These are phyloP conservation scores for Lentinula guzmanii DNA, from an alignment of 768 basidiomycete species.

Conservation along the genomic window DNA sequence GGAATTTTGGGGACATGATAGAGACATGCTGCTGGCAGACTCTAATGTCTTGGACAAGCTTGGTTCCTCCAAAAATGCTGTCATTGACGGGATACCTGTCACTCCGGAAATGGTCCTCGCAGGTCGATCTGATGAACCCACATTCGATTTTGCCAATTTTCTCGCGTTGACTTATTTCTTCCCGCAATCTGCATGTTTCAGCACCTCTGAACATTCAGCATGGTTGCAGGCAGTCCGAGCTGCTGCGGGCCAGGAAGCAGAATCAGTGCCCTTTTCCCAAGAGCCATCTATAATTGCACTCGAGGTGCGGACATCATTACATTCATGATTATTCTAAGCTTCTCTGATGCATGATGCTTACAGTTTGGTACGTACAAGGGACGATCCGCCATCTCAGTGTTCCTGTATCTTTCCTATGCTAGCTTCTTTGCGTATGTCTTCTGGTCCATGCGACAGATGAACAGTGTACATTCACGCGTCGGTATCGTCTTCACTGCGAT, in stretches of 20 bases:
- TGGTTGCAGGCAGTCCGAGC: slow-evolving; percentile 56
- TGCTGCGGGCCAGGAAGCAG: slow-evolving; percentile 24
- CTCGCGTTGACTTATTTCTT: slow-evolving; percentile 83
- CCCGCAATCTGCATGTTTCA: slow-evolving; percentile 65
- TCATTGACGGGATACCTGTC: slow-evolving; percentile 58
- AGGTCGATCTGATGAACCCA: slow-evolving; percentile 52
- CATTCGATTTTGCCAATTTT: slow-evolving; percentile 60
- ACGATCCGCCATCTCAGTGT: slow-evolving; percentile 59
- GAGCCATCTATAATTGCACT: slow-evolving; percentile 40
- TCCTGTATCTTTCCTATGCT: slow-evolving; percentile 72
- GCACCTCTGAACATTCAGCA: slow-evolving; percentile 49
- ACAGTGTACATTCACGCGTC: slow-evolving; percentile 82
- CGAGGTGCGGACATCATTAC: slow-evolving; percentile 27
- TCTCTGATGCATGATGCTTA: slow-evolving; percentile 34
- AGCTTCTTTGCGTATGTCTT: slow-evolving; percentile 72
- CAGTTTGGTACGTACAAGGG: slow-evolving; percentile 36
- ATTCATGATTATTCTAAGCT: slow-evolving; percentile 7
- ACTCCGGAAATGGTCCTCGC: slow-evolving; percentile 75
- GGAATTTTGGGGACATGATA: slow-evolving; percentile 69
- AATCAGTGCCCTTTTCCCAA: slow-evolving; percentile 22
- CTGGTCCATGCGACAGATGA: slow-evolving; percentile 70
- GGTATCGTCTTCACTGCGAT: slow-evolving; percentile 92
- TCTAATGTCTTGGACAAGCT: slow-evolving; percentile 55
- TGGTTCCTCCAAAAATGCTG: slow-evolving; percentile 42
- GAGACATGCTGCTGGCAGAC: slow-evolving; percentile 45